Evolutionary conservation across 305 asterid genomes (phyloP).

Genomic region (Rubia peregrina): DNA sequence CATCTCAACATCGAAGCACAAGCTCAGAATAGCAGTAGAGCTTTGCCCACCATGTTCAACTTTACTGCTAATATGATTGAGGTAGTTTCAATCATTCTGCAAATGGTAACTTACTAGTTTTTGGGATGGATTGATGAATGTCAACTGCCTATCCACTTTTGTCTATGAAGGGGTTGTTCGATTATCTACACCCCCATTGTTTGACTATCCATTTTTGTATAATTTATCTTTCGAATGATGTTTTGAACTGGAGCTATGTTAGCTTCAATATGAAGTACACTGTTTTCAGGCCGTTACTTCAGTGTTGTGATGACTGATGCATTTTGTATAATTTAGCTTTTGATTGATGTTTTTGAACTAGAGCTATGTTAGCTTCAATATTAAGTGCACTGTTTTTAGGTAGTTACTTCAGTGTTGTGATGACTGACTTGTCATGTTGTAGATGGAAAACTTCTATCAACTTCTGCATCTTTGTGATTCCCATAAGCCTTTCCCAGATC

Average conservation of each 20-base stretch:
- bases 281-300: neutral
- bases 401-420: too few species aligned
- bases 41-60: too few species aligned
- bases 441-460: neutral
- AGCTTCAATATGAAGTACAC: neutral
- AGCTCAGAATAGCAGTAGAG: too few species aligned
- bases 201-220: too few species aligned
- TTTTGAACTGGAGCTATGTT: neutral
- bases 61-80: too few species aligned
- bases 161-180: constrained; percentile 51
- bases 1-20: too few species aligned
- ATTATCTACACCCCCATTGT: too few species aligned
- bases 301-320: neutral
- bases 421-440: neutral
- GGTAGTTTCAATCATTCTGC: too few species aligned
- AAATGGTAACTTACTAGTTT: neutral
- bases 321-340: neutral
- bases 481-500: neutral
- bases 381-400: neutral
- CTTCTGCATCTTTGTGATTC: neutral
- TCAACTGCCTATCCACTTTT: neutral
- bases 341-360: neutral
- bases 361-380: neutral
- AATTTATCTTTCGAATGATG: neutral
- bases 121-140: neutral